These are phyloP conservation scores for Colletotrichum sp. DNA, from an alignment of 2,329 filamentous ascomycete species.

Conservation along the genomic window DNA sequence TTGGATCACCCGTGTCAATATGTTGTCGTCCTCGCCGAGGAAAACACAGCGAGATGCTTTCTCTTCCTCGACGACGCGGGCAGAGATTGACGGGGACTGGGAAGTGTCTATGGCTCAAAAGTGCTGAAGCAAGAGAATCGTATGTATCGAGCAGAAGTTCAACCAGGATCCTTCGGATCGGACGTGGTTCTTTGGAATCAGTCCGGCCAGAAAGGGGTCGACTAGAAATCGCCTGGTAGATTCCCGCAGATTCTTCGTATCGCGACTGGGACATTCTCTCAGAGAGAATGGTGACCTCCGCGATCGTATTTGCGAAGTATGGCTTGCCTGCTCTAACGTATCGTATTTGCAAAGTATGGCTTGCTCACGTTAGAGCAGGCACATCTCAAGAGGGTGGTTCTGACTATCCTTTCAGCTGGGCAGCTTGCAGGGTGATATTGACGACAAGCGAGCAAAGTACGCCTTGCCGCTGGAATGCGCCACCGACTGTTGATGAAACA, in stretches of 20 bases:
- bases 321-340: too few relatives aligned
- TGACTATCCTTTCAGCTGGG: background rate
- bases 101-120: background rate
- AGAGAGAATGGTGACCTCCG: background rate
- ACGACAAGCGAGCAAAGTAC: background rate
- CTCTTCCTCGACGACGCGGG: background rate
- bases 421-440: background rate
- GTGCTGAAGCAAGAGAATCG: background rate
- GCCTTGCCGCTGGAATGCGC: background rate
- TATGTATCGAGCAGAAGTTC: too few relatives aligned
- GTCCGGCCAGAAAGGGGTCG: too few relatives aligned
- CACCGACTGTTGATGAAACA: background rate
- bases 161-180: too few relatives aligned
- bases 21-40: background rate
- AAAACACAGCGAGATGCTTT: background rate
- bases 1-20: background rate
- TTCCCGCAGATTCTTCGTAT: too few relatives aligned
- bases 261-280: too few relatives aligned
- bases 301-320: background rate
- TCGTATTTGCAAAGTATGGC: background rate
- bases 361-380: background rate
- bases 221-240: too few relatives aligned
- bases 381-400: background rate
- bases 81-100: background rate
- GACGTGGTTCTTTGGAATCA: too few relatives aligned